Evolutionary conservation across 305 asterid genomes (phyloP).

Genomic region (Fraxinus greggii): DNA sequence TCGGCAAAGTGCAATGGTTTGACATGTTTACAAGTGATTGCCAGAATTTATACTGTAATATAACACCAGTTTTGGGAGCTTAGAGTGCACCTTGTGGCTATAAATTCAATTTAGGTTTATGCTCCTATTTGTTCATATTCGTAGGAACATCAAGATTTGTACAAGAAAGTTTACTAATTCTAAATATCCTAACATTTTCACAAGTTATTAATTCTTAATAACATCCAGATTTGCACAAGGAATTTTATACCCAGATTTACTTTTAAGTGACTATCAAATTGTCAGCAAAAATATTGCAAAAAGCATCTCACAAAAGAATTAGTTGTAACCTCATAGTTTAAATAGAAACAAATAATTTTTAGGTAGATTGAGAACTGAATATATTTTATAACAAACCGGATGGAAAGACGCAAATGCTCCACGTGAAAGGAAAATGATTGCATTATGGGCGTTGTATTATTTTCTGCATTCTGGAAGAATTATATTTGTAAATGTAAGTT

Average conservation of each 20-base stretch:
- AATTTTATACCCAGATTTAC: background rate
- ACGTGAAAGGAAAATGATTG: background rate
- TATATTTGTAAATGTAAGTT: background rate
- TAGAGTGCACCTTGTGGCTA: background rate
- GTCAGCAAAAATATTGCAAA: background rate
- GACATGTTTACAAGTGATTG: background rate
- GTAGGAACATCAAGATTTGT: background rate
- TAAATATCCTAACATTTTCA: background rate
- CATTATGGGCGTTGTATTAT: background rate
- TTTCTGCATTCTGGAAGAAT: background rate
- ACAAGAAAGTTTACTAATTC: background rate
- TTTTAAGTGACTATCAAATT: background rate
- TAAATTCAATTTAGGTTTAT: background rate
- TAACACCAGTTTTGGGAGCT: background rate
- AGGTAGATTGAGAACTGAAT: background rate
- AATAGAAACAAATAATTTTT: background rate
- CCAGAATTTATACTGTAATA: background rate
- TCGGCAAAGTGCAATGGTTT: background rate
- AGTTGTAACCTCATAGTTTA: background rate
- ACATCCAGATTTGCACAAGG: slow-evolving; percentile 2
- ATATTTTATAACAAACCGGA: background rate
- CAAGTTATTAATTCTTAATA: background rate
- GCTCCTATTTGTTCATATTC: background rate
- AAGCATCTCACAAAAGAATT: background rate
- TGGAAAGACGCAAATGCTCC: background rate